These are phyloP conservation scores for Protostelium mycophagum DNA, from an alignment of 78 protist genomes.

Conservation along the genomic window DNA sequence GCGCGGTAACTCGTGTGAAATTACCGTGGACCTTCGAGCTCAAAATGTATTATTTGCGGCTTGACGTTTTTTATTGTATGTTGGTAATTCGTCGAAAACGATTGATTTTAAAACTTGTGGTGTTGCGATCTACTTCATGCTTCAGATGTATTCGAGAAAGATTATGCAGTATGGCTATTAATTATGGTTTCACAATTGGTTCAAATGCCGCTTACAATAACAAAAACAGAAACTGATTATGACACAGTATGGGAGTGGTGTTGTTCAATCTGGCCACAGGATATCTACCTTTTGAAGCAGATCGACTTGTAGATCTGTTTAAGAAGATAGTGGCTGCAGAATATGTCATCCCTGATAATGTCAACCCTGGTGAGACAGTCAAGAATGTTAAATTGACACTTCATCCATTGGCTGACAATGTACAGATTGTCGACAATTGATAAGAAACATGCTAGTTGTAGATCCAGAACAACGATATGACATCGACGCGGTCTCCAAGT, in stretches of 20 bases:
- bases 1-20: too few relatives aligned
- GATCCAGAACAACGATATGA: constrained; percentile 79
- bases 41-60: too few relatives aligned
- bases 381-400: neutral
- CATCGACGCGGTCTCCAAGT: constrained; percentile 34
- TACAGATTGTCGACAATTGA: constrained; percentile 68
- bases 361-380: constrained; percentile 31
- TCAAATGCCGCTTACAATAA: too few relatives aligned
- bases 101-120: too few relatives aligned
- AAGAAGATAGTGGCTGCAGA: constrained; percentile 80
- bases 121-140: too few relatives aligned
- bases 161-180: too few relatives aligned
- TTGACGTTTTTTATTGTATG: too few relatives aligned
- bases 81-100: too few relatives aligned
- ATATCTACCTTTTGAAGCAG: constrained; percentile 97
- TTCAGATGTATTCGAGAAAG: too few relatives aligned
- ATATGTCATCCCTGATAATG: constrained; percentile 45
- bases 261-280: constrained; percentile 96
- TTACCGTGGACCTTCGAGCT: too few relatives aligned
- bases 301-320: constrained; percentile 85
- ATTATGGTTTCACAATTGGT: too few relatives aligned
- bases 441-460: constrained; percentile 89
- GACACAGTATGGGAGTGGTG: constrained; percentile 77
- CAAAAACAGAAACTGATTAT: too few relatives aligned
- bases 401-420: neutral